Percentiles rank a stretch among this genome's conserved stretches.
Conservation (phyloP, 352 stramenopile genomes). For the Phytophthora podocarpi region DNA sequence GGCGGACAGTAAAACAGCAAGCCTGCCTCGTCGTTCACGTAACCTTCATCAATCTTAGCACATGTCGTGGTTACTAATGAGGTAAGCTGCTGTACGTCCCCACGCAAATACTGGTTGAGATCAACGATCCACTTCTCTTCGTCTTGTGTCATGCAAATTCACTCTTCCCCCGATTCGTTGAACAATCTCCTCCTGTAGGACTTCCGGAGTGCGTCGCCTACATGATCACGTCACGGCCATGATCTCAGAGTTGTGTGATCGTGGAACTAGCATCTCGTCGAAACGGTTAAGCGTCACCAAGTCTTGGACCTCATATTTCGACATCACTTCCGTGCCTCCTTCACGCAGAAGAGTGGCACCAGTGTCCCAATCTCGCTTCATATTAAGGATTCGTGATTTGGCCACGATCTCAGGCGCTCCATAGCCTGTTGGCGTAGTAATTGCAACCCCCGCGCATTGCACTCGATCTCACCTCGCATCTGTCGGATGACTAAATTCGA, state of each 20-base stretch:
- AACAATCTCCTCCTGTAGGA: no score
- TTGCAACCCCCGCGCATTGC: background rate
- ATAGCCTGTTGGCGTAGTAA: no score
- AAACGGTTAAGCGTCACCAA: background rate
- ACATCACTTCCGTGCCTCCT: background rate
- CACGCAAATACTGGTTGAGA: background rate
- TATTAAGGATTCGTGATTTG: background rate
- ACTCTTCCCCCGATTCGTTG: background rate
- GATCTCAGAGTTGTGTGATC: no score
- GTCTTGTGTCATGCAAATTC: background rate
- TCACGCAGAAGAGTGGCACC: background rate
- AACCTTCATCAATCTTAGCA: background rate
- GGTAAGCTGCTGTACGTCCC: background rate
- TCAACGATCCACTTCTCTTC: slow-evolving; percentile 1
- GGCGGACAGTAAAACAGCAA: background rate
- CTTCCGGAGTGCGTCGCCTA: no score
- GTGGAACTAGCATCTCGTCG: background rate
- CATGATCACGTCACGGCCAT: no score
- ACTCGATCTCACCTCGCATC: background rate
- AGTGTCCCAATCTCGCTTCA: background rate
- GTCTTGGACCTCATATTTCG: background rate
- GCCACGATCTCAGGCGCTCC: no score
- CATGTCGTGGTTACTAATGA: background rate
- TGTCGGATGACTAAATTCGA: slow-evolving; percentile 4
- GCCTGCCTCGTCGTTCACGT: background rate